Base-by-base conservation (phyloP, 352 stramenopile genomes). In the Phytopythium helicoides region DNA sequence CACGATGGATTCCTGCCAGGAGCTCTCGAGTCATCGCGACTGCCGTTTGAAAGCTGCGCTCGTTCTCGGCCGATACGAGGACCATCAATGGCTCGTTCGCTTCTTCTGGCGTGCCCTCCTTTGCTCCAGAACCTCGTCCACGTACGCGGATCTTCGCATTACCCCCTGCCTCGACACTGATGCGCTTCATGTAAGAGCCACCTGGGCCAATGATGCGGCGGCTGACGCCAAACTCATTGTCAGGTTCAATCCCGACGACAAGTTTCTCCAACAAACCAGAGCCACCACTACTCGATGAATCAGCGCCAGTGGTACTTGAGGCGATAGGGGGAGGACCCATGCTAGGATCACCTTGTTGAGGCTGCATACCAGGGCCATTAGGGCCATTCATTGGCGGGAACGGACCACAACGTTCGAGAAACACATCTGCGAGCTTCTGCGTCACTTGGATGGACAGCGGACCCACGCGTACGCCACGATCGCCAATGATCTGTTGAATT, bases 101-200 rank as follows among this genome's bases (percentile, higher is more conserved):
- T 39, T 94, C 84, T 64, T 94, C 83, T 0, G 66, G 61, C 0
- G 66, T 72, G 52, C 73, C 72, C 64, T 95, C 86, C 39, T 91
- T 91, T 1, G 78, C 85, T 0, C 86, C 86, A 0, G 83, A 94
- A 21, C 86, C 86, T 34, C 78, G 76, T 11, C 86, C 86, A n/a
- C 86, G 86, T 26, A 95, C 76, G 40, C 85, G 85, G 47, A 95
- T 86, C 55, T 92, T 94, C 35, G 86, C 83, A 41, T 86, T 86
- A 0, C 83, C 83, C 22, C 83, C 73, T 1, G 86, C 78, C 38
- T 95, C 86, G 15, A 85, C 59, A 39, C 81, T 92, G 54, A 95
- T 95, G 15, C 86, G 86, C 60, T 95, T 94, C 78, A 95, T 91
- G 49, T 95, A 78, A 5, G 80, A 84, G 6, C 83, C 86, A 0